These are phyloP conservation scores for Nigrospora oryzae DNA, from an alignment of 2,329 filamentous ascomycete species.

Conservation along the genomic window DNA sequence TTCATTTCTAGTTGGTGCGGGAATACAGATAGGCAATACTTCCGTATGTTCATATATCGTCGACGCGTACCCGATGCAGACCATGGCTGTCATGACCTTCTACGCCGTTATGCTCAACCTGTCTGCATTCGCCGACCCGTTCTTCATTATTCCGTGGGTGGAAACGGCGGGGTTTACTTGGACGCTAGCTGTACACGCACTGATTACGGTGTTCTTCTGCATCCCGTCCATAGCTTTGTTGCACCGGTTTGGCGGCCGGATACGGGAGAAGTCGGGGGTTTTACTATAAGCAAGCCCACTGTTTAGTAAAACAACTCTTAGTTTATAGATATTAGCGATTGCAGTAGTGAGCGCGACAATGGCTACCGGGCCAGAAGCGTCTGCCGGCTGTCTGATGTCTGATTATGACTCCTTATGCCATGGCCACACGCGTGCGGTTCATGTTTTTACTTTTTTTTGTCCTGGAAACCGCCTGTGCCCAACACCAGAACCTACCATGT, in stretches of 20 bases:
- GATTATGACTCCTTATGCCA: no score
- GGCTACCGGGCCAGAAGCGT: no score
- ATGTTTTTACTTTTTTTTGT: no score
- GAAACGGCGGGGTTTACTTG: slow-evolving; percentile 36
- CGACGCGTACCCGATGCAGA: slow-evolving; percentile 46
- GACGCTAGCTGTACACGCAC: slow-evolving; percentile 38
- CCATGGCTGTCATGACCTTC: slow-evolving; percentile 44
- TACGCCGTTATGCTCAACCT: slow-evolving; percentile 45
- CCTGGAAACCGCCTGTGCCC: no score
- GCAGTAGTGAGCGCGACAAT: no score
- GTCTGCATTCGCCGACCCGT: slow-evolving; percentile 34
- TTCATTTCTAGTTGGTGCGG: slow-evolving; percentile 33
- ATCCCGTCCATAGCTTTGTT: slow-evolving; percentile 26
- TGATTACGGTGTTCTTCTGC: slow-evolving; percentile 32
- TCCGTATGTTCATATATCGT: slow-evolving; percentile 43
- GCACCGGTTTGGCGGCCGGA: slow-evolving; percentile 27
- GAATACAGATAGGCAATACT: slow-evolving; percentile 49
- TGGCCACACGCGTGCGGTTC: no score
- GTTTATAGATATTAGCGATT: no score
- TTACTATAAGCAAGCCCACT: no score
- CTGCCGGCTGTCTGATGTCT: no score
- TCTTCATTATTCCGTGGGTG: slow-evolving; percentile 42
- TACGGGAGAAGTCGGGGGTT: slow-evolving; percentile 26
- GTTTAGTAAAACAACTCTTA: no score
- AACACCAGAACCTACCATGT: no score